Evolutionary conservation across 768 basidiomycete genomes (phyloP), one percentile per base, ranked within the genome.

Genomic region (Neoboletus brunneissimus): DNA sequence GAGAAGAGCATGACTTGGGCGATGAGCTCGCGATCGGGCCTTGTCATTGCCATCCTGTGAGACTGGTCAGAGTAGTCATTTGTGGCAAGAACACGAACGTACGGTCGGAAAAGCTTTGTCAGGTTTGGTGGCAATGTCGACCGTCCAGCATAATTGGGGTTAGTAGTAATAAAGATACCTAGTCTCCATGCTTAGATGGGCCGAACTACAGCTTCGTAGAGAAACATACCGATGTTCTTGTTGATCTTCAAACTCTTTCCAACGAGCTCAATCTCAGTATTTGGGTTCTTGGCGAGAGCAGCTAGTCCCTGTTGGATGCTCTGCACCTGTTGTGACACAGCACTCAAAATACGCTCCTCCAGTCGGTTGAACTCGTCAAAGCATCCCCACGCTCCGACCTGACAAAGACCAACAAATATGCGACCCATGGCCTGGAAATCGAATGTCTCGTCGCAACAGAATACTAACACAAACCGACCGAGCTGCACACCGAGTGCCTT

Each of bases 361-460:
- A 99, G 80, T 64, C 97, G 88, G 73, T 99, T 99, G 78, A 97
- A 96, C 74, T 97, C 94, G 69, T 97, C 94, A 73, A 95, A 94
- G 67, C 91, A 95, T 13, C 97, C 97, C 97, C 97, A 99, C 0
- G 97, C 97, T 32, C 97, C 97, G 35, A 98, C 97, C 79, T 97
- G 95, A 75, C 97, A 99, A 15, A 99, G 83, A 50, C 97, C 97
- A 64, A 98, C 87, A 70, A 99, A 99, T 64, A 99, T 98, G 60
- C 97, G 91, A 60, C 97, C 97, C 97, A 99, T 98, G 1, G 97
- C 97, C 71, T 98, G 95, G 80, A 98, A 98, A 73, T 99, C 97
- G 73, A 99, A 98, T 0, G 92, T 97, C 72, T 99, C 97, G 73
- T 99, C 97, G 67, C 97, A 99, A 70, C 97, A 98, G 77, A 99